Base-by-base conservation (phyloP, 2,329 filamentous ascomycete genomes). In the Penicillium sp. region DNA sequence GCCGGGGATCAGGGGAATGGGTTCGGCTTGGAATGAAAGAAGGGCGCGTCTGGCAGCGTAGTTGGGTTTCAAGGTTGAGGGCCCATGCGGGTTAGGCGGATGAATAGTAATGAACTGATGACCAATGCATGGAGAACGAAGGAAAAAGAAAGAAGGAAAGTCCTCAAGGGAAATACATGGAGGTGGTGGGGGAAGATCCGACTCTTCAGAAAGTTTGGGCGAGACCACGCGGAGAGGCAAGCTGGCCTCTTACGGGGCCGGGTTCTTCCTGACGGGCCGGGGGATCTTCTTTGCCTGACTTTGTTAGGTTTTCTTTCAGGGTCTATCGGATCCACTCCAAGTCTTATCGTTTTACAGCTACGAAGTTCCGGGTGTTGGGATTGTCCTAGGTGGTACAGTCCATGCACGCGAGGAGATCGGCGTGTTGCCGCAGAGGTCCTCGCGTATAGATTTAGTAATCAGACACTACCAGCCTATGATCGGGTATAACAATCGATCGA, bases 171-270 rank as follows among this genome's bases (percentile, higher is more conserved):
- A 37, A 50, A 65, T 64, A 56, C 57, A 63, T 60, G 56, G 56
- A 60, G 53, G 59, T 50, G 52, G 60, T 37, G 21, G 48, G 29
- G 51, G 31, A 50, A 33, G 43, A 48, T 48, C 44, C 33, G 19
- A 50, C 33, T 5, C 24, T 46, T 53, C 48, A 22, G 27, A 39
- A 52, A 46, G 53, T 31, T 48, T 50, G 48, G 33, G 31, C 48
- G 43, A 53, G 41, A 39, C 49, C 44, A 48, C 51, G 57, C 49
- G 59, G 59, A 60, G 59, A 63, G 61, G 61, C 61, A 61, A 63
- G 59, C 61, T 63, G 59, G 56, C 61, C 61, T 63, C 46, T 63
- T 54, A 44, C 22, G 7, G 41, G 41, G 47, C 31, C 39, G 47
- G 19, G 21, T 46, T 19, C 5, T 53, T 22, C 22, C 22, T 39